Base-by-base conservation (phyloP, 108 stramenopile genomes). In the Conticribra weissflogii region DNA sequence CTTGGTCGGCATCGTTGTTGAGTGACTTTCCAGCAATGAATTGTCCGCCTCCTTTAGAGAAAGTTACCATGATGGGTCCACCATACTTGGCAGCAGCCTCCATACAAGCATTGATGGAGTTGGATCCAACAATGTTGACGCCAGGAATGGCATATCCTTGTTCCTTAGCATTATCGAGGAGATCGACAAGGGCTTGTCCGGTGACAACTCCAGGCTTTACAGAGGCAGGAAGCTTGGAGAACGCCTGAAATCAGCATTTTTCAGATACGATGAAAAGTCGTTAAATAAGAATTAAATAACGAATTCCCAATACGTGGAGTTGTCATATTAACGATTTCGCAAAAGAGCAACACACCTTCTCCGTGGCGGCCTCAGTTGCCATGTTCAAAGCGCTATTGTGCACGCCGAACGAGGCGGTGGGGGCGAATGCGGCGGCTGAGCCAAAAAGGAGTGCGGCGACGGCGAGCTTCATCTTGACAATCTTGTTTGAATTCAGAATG, bases 51-150 rank as follows among this genome's bases (percentile, higher is more conserved):
- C 96, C 96, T 86, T 96, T 96, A 59, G 93, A 94, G 71, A 96
- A 96, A n/a, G 87, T 91, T 9, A 95, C 90, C 87, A 95, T 95
- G 73, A 95, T 89, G 56, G 94, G 94, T 22, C 92, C 92, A 52
- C 93, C 94, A 82, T 95, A 88, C 73, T 86, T 87, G 76, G 83
- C 85, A 54, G 96, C 96, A 54, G 97, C 97, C 79, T 97, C 97
- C 90, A 97, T 91, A 74, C 92, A 93, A 51, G 93, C 60, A 71
- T 97, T 97, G 88, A 95, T 95, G 63, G 94, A 90, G 83, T 89
- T 93, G 54, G 86, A 82, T 72, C 91, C 91, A 59, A 95, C 94
- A 66, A 91, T 87, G 82, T 97, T 97, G 45, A 97, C 97, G 63
- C 94, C 97, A 17, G 97, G 97, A 72, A 97, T 97, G 82, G 97